A percentile compares a stretch with the other conserved stretches of the same genome.
Evolutionary conservation across 2,329 filamentous ascomycete species (phyloP).

Genomic region (Pleoardoris graminearum): DNA sequence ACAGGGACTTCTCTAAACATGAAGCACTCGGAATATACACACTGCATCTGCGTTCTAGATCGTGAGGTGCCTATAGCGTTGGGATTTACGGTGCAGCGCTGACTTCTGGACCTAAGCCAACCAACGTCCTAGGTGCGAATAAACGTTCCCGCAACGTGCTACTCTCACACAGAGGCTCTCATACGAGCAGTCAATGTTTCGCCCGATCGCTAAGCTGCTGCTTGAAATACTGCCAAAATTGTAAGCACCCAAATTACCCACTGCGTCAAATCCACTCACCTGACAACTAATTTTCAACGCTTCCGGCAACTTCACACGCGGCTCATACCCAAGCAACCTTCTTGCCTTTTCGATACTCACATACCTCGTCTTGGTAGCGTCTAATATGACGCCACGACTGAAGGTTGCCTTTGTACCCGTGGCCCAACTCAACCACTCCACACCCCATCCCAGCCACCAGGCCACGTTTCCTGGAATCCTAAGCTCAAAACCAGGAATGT

Average conservation of each 20-base stretch:
- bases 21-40: too few relatives aligned
- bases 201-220: constrained; percentile 9
- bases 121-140: neutral
- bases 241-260: neutral
- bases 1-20: too few relatives aligned
- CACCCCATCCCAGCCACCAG: constrained; percentile 51
- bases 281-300: constrained; percentile 47
- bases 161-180: neutral
- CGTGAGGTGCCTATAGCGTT: too few relatives aligned
- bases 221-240: constrained; percentile 15
- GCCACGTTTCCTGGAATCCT: constrained; percentile 54
- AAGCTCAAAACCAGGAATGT: constrained; percentile 55
- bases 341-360: constrained; percentile 57
- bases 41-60: too few relatives aligned
- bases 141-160: neutral
- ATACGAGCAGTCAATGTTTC: neutral
- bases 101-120: too few relatives aligned
- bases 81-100: neutral
- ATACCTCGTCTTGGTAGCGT: constrained; percentile 59
- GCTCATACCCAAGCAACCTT: constrained; percentile 56
- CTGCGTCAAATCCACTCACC: constrained; percentile 19
- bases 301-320: constrained; percentile 56
- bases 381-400: constrained; percentile 58
- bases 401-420: constrained; percentile 52
- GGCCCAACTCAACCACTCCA: constrained; percentile 54